Conservation (phyloP, 2,329 filamentous ascomycete species). For the Rutstroemia sp. region DNA sequence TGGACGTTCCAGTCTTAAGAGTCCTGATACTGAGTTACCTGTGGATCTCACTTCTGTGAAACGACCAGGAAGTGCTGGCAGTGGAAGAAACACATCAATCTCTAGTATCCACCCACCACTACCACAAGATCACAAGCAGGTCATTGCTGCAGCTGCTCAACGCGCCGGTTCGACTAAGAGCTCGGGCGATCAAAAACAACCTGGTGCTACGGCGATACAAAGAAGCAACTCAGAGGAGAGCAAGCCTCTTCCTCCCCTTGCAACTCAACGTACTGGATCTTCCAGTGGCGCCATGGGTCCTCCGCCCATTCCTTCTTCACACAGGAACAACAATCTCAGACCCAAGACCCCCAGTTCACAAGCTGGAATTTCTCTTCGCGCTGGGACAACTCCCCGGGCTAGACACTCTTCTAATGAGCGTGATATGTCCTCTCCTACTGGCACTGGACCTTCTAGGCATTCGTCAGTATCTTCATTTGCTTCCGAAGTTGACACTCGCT, state of each 20-base stretch:
- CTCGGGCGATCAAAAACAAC: constrained; percentile 3
- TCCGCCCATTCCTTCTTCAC: constrained; percentile 75
- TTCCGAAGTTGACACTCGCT: constrained; percentile 85
- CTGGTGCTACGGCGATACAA: neutral
- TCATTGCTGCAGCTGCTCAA: constrained; percentile 68
- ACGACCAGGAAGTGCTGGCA: constrained; percentile 68
- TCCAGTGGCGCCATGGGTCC: constrained; percentile 61
- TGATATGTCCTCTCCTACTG: constrained; percentile 42
- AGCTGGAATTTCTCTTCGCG: constrained; percentile 32
- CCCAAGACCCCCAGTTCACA: constrained; percentile 55
- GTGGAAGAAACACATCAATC: constrained; percentile 45
- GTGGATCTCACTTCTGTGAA: constrained; percentile 33
- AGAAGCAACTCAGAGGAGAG: constrained; percentile 53
- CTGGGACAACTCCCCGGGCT: constrained; percentile 50
- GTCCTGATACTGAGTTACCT: constrained; percentile 29
- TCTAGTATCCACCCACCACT: constrained; percentile 58
- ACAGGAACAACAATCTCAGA: constrained; percentile 34
- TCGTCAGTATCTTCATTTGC: constrained; percentile 94
- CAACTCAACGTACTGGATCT: constrained; percentile 52
- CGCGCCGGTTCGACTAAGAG: constrained; percentile 42
- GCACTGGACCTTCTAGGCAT: constrained; percentile 45
- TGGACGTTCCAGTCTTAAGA: constrained; percentile 33
- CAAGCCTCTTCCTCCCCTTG: constrained; percentile 75
- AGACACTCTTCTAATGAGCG: constrained; percentile 41
- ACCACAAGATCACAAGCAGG: constrained; percentile 74